phyloP scores from a whole-genome alignment of 2,329 filamentous ascomycete genomes.

The Aureobasidium zeae region DNA sequence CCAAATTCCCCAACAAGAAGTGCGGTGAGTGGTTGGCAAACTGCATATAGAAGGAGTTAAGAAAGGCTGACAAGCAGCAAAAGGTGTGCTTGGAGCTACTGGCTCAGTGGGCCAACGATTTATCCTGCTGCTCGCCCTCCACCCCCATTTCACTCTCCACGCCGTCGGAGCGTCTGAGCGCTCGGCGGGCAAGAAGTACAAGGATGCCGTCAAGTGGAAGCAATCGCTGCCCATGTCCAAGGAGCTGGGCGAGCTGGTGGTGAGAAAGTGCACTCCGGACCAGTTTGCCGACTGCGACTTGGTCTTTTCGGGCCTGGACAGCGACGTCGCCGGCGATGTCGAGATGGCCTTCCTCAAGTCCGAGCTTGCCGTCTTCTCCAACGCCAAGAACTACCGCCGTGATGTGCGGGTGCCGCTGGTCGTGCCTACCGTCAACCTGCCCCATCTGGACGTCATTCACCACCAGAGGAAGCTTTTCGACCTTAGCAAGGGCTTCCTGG shows the following conservation, averaged over 20 bases:
- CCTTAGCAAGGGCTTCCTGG: slow-evolving; percentile 77
- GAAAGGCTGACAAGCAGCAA: slow-evolving; percentile 4
- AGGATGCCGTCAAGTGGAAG: slow-evolving; percentile 92
- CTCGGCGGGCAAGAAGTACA: slow-evolving; percentile 88
- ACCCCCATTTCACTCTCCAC: slow-evolving; percentile 78
- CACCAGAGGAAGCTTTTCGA: slow-evolving; percentile 68
- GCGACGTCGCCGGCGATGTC: slow-evolving; percentile 84
- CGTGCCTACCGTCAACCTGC: slow-evolving; percentile 87
- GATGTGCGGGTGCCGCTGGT: slow-evolving; percentile 86
- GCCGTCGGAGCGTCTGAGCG: slow-evolving; percentile 82
- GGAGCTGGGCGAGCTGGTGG: slow-evolving; percentile 66
- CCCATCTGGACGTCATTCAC: slow-evolving; percentile 79
- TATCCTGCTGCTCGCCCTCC: slow-evolving; percentile 79
- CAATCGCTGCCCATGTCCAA: slow-evolving; percentile 74
- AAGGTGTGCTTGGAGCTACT: slow-evolving; percentile 73
- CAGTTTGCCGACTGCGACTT: slow-evolving; percentile 86
- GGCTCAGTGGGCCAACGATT: slow-evolving; percentile 94
- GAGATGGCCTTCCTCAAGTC: slow-evolving; percentile 88
- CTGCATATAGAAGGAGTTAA: neutral
- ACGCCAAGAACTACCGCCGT: slow-evolving; percentile 93
- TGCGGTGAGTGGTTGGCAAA: slow-evolving; percentile 36
- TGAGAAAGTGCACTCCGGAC: slow-evolving; percentile 73
- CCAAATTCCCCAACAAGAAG: slow-evolving; percentile 42
- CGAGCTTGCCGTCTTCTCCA: slow-evolving; percentile 88
- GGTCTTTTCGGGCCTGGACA: slow-evolving; percentile 86